Evolutionary conservation across 805 yeast species (phyloP), one percentile per base, ranked within the genome.

Genomic region (Candida boidinii): DNA sequence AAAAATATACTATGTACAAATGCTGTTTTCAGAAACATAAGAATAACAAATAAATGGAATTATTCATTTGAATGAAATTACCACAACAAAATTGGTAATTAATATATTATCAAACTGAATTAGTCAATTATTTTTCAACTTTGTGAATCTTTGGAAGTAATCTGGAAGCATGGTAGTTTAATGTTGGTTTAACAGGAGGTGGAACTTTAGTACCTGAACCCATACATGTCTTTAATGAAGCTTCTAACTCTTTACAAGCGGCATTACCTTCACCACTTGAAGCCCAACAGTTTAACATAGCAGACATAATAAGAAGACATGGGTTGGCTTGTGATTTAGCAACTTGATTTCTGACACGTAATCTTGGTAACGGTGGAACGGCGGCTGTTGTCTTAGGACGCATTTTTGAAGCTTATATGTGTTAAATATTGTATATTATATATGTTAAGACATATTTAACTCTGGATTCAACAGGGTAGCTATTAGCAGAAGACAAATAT

Each of bases 261-360:
- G 68, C 61, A 16, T 79, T 64, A 39, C 92, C 88, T 56, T 86
- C 94, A 30, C 94, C 90, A 59, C 85, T 83, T 17, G 96, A 83
- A 3, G 96, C 94, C 97, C 97, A 88, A 62, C 97, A 88, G 66
- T 82, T 84, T 45, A 88, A 64, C 54, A 88, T 67, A 30, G 84
- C 79, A 1, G 92, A 78, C 88, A 88, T 83, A 42, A 81, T 61
- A 36, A 84, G 86, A 39, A 76, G 56, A 56, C 96, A 87, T 37
- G 84, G 76, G 45, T 79, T 77, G 29, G 83, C 71, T 36, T 67
- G 56, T 43, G 73, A 74, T 31, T 68, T 66, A 20, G 70, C 61
- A 4, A 72, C 63, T 12, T 86, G 76, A 45, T 73, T 76, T 53
- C 79, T 78, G 37, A 79, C 81, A 54, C 76, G 72, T 33, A 85